Evolutionary conservation across 2,329 filamentous ascomycete species (phyloP).

Genomic region (Apiospora marii): DNA sequence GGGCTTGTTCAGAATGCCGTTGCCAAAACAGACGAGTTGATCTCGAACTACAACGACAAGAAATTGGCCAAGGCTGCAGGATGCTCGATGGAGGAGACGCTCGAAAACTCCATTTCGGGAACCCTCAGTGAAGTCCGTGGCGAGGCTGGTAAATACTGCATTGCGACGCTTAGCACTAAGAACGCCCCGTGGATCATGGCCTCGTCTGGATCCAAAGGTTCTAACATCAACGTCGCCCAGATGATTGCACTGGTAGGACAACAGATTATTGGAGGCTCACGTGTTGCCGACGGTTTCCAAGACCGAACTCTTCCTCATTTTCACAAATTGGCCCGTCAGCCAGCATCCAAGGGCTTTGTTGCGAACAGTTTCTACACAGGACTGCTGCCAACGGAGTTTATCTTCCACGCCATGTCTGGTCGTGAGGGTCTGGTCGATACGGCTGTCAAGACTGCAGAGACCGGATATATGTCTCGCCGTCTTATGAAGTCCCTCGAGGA

Average conservation of each 20-base stretch:
- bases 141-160: constrained; percentile 89
- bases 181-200: constrained; percentile 98
- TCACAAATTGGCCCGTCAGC: constrained; percentile 88
- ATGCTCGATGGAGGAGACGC: constrained; percentile 88
- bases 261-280: constrained; percentile 93
- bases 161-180: constrained; percentile 85
- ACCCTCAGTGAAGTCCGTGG: constrained; percentile 92
- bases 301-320: constrained; percentile 95
- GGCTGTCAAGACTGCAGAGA: constrained; percentile 98
- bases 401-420: constrained; percentile 98
- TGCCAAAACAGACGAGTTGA: constrained; percentile 81
- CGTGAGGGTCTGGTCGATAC: constrained; percentile 99
- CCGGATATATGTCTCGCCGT: constrained; percentile 97
- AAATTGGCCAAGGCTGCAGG: constrained; percentile 87
- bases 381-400: constrained; percentile 87
- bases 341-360: constrained; percentile 96
- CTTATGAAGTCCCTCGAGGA: constrained; percentile 98
- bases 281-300: constrained; percentile 95
- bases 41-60: constrained; percentile 79
- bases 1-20: constrained; percentile 81
- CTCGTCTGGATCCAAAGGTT: constrained; percentile 95
- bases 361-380: constrained; percentile 97
- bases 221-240: constrained; percentile 96
- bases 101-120: constrained; percentile 90
- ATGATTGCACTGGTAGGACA: constrained; percentile 98